A percentile compares a stretch with the other conserved stretches of the same genome.
These are phyloP conservation scores for Mesostigma viride DNA, from an alignment of 139 green algal genomes.

Conservation along the genomic window DNA sequence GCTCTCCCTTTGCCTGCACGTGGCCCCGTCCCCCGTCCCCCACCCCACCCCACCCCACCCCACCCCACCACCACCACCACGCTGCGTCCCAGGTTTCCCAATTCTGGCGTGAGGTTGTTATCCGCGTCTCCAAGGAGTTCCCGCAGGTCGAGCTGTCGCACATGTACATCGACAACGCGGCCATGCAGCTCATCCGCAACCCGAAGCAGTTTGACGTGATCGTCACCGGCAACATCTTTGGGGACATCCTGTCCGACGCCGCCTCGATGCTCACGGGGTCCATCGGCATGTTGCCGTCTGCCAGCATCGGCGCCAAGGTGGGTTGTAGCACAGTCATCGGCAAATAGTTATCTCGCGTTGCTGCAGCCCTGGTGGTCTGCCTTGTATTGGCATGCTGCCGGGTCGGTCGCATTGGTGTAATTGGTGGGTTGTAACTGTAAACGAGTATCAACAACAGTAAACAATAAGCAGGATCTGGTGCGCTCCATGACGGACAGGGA, in stretches of 20 bases:
- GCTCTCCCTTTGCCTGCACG: no score
- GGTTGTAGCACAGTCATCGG: no score
- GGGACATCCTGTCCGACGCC: slow-evolving; percentile 96
- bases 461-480: no score
- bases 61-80: no score
- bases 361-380: background rate
- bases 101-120: slow-evolving; percentile 48
- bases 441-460: no score
- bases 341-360: no score
- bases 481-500: no score
- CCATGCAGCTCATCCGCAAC: slow-evolving; percentile 89
- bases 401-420: no score
- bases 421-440: no score
- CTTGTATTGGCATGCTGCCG: no score
- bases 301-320: slow-evolving; percentile 62
- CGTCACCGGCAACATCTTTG: slow-evolving; percentile 98
- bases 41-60: no score
- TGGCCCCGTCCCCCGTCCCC: no score
- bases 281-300: slow-evolving; percentile 93
- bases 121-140: slow-evolving; percentile 84
- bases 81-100: slow-evolving; percentile 40
- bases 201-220: slow-evolving; percentile 84
- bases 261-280: slow-evolving; percentile 94
- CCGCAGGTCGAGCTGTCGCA: slow-evolving; percentile 92
- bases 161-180: slow-evolving; percentile 99